Evolutionary conservation across 2,329 filamentous ascomycete species (phyloP).

Genomic region (Penicillium sp.): DNA sequence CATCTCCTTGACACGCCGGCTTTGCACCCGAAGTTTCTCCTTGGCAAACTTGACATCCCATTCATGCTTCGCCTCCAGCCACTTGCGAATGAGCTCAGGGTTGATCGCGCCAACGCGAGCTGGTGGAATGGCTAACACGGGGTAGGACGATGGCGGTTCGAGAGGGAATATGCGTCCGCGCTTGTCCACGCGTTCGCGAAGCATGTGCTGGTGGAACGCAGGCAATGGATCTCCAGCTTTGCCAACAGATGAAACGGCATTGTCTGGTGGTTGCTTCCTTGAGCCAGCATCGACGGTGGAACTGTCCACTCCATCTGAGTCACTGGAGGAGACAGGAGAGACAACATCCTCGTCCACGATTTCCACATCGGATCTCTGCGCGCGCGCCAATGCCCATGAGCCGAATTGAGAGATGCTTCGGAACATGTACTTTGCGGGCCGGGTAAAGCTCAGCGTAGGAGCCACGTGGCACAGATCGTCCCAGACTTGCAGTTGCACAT

Average conservation of each 20-base stretch:
- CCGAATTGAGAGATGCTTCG: conserved; percentile 87
- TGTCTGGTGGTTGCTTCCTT: conserved; percentile 16
- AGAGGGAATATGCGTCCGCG: conserved; percentile 70
- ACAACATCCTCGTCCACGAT: conserved; percentile 73
- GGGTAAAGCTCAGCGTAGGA: conserved; percentile 88
- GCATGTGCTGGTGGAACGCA: conserved; percentile 77
- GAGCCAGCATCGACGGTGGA: conserved; percentile 1
- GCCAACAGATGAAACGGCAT: conserved; percentile 54
- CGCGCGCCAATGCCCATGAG: conserved; percentile 79
- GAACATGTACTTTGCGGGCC: conserved; percentile 96
- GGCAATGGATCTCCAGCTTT: conserved; percentile 80
- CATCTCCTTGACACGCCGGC: conserved; percentile 66
- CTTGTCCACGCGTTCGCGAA: conserved; percentile 76
- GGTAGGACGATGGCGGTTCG: conserved; percentile 57
- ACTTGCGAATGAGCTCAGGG: conserved; percentile 70
- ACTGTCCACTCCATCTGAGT: conserved; percentile 16
- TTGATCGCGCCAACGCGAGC: conserved; percentile 73
- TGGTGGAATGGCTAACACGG: conserved; percentile 58
- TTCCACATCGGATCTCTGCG: conserved; percentile 72
- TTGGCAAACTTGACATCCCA: conserved; percentile 69
- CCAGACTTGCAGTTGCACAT: conserved; percentile 94
- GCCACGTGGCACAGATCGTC: conserved; percentile 90
- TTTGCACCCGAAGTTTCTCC: conserved; percentile 65
- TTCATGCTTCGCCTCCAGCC: conserved; percentile 66
- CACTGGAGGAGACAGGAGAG: conserved; percentile 63